A percentile compares a stretch with the other conserved stretches of the same genome.
phyloP scores from a whole-genome alignment of 208 protist species.

The Leishmania aethiopica region DNA sequence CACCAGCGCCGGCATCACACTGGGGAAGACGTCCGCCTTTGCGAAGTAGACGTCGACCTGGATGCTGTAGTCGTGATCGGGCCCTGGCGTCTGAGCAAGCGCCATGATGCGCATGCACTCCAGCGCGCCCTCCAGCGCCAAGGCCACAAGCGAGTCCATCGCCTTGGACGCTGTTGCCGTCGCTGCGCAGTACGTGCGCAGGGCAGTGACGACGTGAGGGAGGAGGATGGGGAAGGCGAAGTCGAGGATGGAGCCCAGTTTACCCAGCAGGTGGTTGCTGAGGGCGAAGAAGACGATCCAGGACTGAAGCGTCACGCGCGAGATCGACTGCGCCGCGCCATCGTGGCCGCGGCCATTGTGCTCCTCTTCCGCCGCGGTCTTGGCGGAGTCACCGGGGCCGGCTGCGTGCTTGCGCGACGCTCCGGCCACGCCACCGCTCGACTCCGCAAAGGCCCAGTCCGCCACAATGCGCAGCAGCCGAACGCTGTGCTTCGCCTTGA shows the following conservation, averaged over 20 bases:
- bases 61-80: constrained; percentile 81
- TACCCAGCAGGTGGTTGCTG: constrained; percentile 76
- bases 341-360: constrained; percentile 29
- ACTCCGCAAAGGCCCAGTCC: constrained; percentile 81
- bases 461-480: constrained; percentile 63
- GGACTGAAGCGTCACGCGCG: constrained; percentile 65
- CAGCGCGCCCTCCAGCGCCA: constrained; percentile 72
- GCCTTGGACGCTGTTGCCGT: constrained; percentile 30
- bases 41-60: constrained; percentile 76
- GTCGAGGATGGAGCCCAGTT: constrained; percentile 78
- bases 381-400: neutral
- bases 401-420: constrained; percentile 8
- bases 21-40: constrained; percentile 76
- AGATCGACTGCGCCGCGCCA: constrained; percentile 24
- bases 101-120: constrained; percentile 74
- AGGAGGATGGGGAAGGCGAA: constrained; percentile 75
- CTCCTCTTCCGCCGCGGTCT: constrained; percentile 25
- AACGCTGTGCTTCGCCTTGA: constrained; percentile 82
- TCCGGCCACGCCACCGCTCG: constrained; percentile 21
- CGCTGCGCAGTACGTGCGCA: constrained; percentile 63
- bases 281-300: constrained; percentile 85
- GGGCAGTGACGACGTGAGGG: constrained; percentile 62
- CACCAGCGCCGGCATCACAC: constrained; percentile 81
- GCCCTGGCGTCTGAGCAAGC: constrained; percentile 66
- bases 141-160: constrained; percentile 55